Evolutionary conservation across 2,329 filamentous ascomycete genomes (phyloP), one percentile per base, ranked within the genome.

Genomic region (Arthroderma uncinatum): DNA sequence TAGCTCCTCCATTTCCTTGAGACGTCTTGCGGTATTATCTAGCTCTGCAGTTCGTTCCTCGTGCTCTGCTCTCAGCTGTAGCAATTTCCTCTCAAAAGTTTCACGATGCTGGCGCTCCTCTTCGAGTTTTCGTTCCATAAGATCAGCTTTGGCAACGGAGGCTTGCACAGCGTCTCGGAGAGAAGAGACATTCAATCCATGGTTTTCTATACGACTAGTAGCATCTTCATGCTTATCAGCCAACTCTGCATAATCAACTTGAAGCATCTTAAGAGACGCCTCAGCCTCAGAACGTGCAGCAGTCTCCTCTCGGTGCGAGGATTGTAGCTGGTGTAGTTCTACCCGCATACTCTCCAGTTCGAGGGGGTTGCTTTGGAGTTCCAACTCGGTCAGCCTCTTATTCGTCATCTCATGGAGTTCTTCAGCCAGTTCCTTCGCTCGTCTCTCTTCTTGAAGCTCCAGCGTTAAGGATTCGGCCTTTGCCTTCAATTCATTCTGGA

Each of bases 291-390:
- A 80, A 37, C 84, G 83, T 28, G 82, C 77, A n/a, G 90, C 82
- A 0, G 88, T 82, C 63, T 95, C 86, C 64, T 97, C 89, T 58
- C 93, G 81, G 21, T 87, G 83, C 57, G 86, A 81, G 33, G 84
- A 86, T 67, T 95, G 87, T 1, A 82, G 79, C 64, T 87, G 79
- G 66, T 97, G 89, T 36, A 98, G 74, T 66, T 96, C 90, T 1
- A 87, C 85, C 63, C 91, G 87, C 36, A 98, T 75, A 25, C 83
- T 85, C 69, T 97, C 92, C 7, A 94, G 77, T 68, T 98, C 92
- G 0, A 87, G 82, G 2, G 89, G 85, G 37, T 87, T 90, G 65
- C 86, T 85, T 67, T 95, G 92, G 44, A 79, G 79, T 68, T 97
- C 92, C 1, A 98, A 78, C 64, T 96, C 90, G 6, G 82, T 76